These are phyloP conservation scores for Dryas octopetala DNA, from an alignment of 306 rosid genomes.

Conservation along the genomic window DNA sequence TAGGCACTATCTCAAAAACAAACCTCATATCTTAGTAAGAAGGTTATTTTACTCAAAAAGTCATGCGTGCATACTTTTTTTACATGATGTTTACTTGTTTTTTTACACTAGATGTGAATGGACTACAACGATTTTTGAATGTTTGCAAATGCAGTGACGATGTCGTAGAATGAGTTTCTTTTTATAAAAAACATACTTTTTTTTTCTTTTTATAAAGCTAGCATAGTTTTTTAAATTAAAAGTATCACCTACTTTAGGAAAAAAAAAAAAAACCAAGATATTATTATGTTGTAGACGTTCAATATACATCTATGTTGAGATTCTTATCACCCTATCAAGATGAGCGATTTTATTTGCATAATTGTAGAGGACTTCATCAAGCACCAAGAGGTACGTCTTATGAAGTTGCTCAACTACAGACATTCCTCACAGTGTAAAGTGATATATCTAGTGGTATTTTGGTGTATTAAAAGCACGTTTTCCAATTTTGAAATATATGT, in stretches of 20 bases:
- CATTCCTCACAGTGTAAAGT: not conserved
- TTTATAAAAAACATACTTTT: too few relatives aligned
- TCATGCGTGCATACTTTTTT: not conserved
- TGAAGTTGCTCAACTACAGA: not conserved
- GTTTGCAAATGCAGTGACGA: too few relatives aligned
- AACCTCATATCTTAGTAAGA: not conserved
- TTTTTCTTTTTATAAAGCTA: too few relatives aligned
- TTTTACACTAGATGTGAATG: too few relatives aligned
- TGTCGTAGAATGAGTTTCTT: too few relatives aligned
- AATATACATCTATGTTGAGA: not conserved
- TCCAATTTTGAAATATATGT: too few relatives aligned
- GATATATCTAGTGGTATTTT: not conserved
- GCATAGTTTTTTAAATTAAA: too few relatives aligned
- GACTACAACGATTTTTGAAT: too few relatives aligned
- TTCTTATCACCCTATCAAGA: not conserved
- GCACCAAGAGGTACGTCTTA: not conserved
- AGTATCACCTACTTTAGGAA: too few relatives aligned
- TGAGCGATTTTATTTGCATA: not conserved
- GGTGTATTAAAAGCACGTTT: not conserved
- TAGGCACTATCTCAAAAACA: not conserved
- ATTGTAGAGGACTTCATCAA: not conserved
- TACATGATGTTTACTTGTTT: not conserved
- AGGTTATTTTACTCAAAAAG: not conserved
- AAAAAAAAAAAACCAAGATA: not conserved
- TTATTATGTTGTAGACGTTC: not conserved